These are phyloP conservation scores for Dendrocalamus latiflorus DNA, from an alignment of 202 grass and related monocot species.

Conservation along the genomic window DNA sequence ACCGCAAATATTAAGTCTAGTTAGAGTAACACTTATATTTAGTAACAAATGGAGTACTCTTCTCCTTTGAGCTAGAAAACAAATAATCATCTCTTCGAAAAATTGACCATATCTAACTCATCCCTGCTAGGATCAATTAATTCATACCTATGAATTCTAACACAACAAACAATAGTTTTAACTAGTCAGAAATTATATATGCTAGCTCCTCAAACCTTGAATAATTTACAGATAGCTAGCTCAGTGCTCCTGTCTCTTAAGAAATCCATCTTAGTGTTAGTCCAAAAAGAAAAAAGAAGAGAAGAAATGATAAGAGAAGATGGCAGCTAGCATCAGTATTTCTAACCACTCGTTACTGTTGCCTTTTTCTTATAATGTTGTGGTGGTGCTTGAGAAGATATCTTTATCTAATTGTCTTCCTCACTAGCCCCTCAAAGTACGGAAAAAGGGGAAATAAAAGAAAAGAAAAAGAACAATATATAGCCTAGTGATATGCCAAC, in stretches of 20 bases:
- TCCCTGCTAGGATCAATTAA: not conserved
- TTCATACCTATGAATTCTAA: not conserved
- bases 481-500: not conserved
- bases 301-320: not conserved
- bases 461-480: not conserved
- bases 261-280: not conserved
- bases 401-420: not conserved
- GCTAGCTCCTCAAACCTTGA: not conserved
- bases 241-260: not conserved
- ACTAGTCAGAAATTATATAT: not conserved
- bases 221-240: not conserved
- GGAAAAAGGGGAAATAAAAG: not conserved
- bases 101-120: not conserved
- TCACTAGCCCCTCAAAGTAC: not conserved
- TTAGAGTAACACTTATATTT: not conserved
- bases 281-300: not conserved
- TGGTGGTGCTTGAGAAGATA: constrained; percentile 12
- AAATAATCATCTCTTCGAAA: not conserved
- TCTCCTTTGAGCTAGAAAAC: not conserved
- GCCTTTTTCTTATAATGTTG: constrained; percentile 4
- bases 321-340: not conserved
- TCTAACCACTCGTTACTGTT: not conserved
- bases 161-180: not conserved
- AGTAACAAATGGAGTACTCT: not conserved
- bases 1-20: too few species aligned